Conservation (phyloP, 768 basidiomycete species). For the Agrocybe chaxingu region DNA sequence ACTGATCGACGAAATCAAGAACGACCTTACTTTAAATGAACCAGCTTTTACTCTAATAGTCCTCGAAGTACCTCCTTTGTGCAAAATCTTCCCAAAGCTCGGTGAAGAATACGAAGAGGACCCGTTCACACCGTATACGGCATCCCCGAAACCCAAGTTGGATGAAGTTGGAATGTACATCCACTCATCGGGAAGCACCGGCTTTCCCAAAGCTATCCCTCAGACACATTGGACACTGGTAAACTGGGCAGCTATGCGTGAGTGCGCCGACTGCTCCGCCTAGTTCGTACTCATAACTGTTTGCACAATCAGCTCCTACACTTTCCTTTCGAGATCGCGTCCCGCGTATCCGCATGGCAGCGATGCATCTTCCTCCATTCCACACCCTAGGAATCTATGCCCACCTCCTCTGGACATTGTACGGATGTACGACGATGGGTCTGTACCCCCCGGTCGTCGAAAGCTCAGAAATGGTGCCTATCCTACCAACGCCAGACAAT, state of each 20-base stretch:
- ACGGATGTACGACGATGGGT: slow-evolving; percentile 16
- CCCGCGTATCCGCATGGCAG: slow-evolving; percentile 19
- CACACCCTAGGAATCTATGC: slow-evolving; percentile 28
- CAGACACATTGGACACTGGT: slow-evolving; percentile 24
- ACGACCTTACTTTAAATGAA: slow-evolving; percentile 13
- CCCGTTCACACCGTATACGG: slow-evolving; percentile 24
- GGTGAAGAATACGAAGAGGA: slow-evolving; percentile 27
- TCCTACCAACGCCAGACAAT: slow-evolving; percentile 25
- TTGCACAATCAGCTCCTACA: not conserved
- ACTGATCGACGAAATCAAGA: slow-evolving; percentile 25
- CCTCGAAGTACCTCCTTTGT: slow-evolving; percentile 28
- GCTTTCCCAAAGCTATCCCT: slow-evolving; percentile 40
- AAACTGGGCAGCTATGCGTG: slow-evolving; percentile 34
- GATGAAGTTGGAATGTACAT: slow-evolving; percentile 30
- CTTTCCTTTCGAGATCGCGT: slow-evolving; percentile 11
- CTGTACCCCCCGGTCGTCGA: slow-evolving; percentile 31
- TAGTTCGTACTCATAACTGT: not conserved
- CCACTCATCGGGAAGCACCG: slow-evolving; percentile 50
- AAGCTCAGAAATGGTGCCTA: slow-evolving; percentile 21
- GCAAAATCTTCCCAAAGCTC: slow-evolving; percentile 35
- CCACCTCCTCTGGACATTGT: slow-evolving; percentile 30
- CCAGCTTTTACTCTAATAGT: slow-evolving; percentile 20
- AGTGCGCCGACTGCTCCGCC: slow-evolving; percentile 9
- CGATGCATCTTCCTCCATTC: slow-evolving; percentile 36
- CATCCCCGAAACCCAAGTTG: slow-evolving; percentile 5